A percentile compares a stretch with the other conserved stretches of the same genome.
Evolutionary conservation across 2,329 filamentous ascomycete genomes (phyloP).

Genomic region (Aureobasidium leucospermi): DNA sequence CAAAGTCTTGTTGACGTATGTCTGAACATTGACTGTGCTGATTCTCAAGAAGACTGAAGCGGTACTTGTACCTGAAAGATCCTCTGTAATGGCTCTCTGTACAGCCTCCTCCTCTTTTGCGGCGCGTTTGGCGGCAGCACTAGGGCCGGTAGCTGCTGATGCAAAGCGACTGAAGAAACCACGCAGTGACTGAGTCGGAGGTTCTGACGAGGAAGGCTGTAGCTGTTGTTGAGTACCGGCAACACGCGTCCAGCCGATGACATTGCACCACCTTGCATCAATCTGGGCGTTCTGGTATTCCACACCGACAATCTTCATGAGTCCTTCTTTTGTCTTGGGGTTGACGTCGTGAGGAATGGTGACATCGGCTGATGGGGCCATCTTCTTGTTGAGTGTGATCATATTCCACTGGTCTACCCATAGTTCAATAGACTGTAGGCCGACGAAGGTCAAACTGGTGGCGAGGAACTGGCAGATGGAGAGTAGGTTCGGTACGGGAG

Average conservation of each 20-base stretch:
- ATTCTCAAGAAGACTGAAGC: constrained; percentile 84
- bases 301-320: constrained; percentile 81
- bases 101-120: constrained; percentile 56
- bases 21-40: constrained; percentile 74
- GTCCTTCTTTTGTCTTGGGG: constrained; percentile 71
- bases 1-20: constrained; percentile 64
- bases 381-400: constrained; percentile 73
- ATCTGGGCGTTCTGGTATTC: constrained; percentile 85
- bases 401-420: constrained; percentile 84
- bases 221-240: constrained; percentile 7
- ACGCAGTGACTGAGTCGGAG: constrained; percentile 52
- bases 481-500: constrained; percentile 76
- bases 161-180: constrained; percentile 76
- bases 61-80: constrained; percentile 61
- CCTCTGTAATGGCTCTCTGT: constrained; percentile 59
- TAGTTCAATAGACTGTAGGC: constrained; percentile 77
- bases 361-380: constrained; percentile 67
- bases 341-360: constrained; percentile 71
- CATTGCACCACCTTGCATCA: constrained; percentile 81
- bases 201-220: constrained; percentile 18
- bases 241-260: constrained; percentile 69
- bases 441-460: constrained; percentile 92
- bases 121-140: constrained; percentile 45
- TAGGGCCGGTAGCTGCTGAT: constrained; percentile 43
- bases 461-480: constrained; percentile 87